Conservation (phyloP, 1,284 basidiomycete species). For the Lentinula novae-zelandiae region DNA sequence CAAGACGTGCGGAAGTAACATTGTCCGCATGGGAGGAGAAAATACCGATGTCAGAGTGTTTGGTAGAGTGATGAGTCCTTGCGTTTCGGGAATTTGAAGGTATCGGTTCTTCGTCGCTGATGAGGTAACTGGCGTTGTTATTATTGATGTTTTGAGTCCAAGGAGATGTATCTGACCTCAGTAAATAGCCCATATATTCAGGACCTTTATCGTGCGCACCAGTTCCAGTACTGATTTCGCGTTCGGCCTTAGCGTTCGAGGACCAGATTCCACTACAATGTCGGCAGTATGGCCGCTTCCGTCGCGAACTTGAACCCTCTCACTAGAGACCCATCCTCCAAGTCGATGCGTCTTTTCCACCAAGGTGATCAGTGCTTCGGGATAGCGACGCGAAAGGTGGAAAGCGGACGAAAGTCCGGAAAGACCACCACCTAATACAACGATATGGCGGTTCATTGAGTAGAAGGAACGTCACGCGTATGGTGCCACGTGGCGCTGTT, state of each 20-base stretch:
- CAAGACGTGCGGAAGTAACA: conserved; percentile 53
- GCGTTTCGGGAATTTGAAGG: conserved; percentile 56
- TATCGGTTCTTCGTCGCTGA: conserved; percentile 75
- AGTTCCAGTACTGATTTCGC: conserved; percentile 73
- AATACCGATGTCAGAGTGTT: conserved; percentile 44
- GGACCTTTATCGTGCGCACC: conserved; percentile 42
- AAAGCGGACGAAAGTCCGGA: conserved; percentile 81
- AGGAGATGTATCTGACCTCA: conserved; percentile 70
- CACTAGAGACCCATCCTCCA: conserved; percentile 83
- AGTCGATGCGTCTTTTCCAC: conserved; percentile 63
- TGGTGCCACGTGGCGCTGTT: not conserved
- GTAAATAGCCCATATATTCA: conserved; percentile 15
- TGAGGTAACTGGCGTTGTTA: conserved; percentile 62
- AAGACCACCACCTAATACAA: conserved; percentile 79
- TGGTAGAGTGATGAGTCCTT: conserved; percentile 41
- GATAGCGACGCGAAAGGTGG: conserved; percentile 68
- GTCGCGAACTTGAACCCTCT: conserved; percentile 46
- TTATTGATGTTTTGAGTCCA: conserved; percentile 50
- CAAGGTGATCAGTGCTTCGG: conserved; percentile 56
- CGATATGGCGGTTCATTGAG: conserved; percentile 33
- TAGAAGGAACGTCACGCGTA: not conserved
- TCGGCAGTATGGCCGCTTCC: conserved; percentile 30
- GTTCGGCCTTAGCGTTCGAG: conserved; percentile 77
- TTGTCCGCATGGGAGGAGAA: conserved; percentile 43
- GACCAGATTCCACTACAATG: conserved; percentile 77